phyloP scores from a whole-genome alignment of 2,329 filamentous ascomycete genomes.

The Alternaria consortialis region DNA sequence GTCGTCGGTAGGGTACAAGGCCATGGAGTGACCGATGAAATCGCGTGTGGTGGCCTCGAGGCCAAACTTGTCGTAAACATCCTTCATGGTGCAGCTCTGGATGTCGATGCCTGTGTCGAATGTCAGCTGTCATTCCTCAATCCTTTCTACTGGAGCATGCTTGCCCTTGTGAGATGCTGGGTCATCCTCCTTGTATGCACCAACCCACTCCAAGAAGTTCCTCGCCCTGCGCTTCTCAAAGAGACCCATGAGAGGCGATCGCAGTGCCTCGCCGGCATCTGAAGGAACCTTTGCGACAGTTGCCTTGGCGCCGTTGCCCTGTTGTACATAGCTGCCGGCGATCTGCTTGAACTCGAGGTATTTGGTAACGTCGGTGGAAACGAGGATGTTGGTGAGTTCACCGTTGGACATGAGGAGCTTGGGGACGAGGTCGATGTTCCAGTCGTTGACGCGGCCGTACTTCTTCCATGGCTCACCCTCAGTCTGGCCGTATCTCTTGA shows the following conservation, averaged over 20 bases:
- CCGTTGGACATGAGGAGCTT: conserved; percentile 99
- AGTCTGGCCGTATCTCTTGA: conserved; percentile 94
- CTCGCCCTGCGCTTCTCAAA: conserved; percentile 98
- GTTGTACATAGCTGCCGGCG: conserved; percentile 94
- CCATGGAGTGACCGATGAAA: conserved; percentile 98
- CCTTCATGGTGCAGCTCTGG: conserved; percentile 85
- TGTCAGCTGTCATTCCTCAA: neutral
- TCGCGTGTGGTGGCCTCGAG: conserved; percentile 89
- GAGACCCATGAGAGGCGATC: conserved; percentile 93
- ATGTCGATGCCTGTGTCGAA: conserved; percentile 74
- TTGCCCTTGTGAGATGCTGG: conserved; percentile 88
- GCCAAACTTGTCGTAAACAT: conserved; percentile 98
- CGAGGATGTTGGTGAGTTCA: conserved; percentile 97
- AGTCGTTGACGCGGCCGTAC: conserved; percentile 95
- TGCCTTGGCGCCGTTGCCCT: conserved; percentile 80
- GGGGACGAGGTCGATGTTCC: conserved; percentile 98
- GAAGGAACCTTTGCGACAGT: conserved; percentile 97
- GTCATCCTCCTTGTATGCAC: conserved; percentile 82
- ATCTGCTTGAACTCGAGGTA: conserved; percentile 70
- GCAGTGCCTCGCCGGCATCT: conserved; percentile 84
- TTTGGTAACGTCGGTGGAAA: conserved; percentile 80
- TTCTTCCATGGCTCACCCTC: conserved; percentile 94
- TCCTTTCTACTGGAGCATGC: conserved; percentile 25
- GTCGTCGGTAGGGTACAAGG: conserved; percentile 87
- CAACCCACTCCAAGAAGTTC: conserved; percentile 96